Percentiles rank a stretch among this genome's conserved stretches.
Evolutionary conservation across 176 grass and related monocot species (phyloP).

Genomic region (Bromus sterilis): DNA sequence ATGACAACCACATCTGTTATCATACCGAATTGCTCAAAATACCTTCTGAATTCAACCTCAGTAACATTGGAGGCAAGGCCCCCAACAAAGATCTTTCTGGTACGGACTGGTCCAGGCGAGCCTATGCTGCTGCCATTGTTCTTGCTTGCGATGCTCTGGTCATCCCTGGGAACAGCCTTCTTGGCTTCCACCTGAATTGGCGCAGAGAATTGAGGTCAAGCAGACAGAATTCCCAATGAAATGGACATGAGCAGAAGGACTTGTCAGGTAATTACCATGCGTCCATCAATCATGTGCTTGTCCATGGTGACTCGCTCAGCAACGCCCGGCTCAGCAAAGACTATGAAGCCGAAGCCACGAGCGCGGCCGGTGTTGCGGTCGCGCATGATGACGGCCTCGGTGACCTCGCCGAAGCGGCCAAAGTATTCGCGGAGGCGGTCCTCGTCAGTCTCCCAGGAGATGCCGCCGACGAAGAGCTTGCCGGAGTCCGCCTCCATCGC

Average conservation of each 20-base stretch:
- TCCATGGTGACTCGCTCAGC: conserved; percentile 79
- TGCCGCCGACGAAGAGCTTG: conserved; percentile 95
- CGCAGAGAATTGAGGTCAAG: conserved; percentile 4
- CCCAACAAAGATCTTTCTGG: conserved; percentile 95
- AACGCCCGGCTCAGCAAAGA: conserved; percentile 54
- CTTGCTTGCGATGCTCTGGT: conserved; percentile 65
- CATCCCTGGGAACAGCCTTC: conserved; percentile 87
- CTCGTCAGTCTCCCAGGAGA: conserved; percentile 98
- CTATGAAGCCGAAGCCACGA: conserved; percentile 86
- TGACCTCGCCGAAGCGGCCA: conserved; percentile 72
- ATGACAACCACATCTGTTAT: conserved; percentile 93
- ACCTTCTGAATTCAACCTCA: conserved; percentile 80
- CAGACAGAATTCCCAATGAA: conserved; percentile 22
- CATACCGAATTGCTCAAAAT: conserved; percentile 88
- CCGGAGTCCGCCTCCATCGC: conserved; percentile 80
- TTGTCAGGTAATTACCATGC: conserved; percentile 54
- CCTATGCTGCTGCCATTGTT: conserved; percentile 57
- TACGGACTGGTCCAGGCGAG: conserved; percentile 62
- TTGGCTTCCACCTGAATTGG: conserved; percentile 80
- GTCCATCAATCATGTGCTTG: conserved; percentile 93
- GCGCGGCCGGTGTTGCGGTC: conserved; percentile 89
- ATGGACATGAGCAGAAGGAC: conserved; percentile 1
- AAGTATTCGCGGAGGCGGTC: conserved; percentile 87
- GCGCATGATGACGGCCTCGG: conserved; percentile 91
- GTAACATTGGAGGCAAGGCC: conserved; percentile 80